These are phyloP conservation scores for Cladochytrium tenue DNA, from an alignment of 371 early-diverging fungal genomes.

Conservation along the genomic window DNA sequence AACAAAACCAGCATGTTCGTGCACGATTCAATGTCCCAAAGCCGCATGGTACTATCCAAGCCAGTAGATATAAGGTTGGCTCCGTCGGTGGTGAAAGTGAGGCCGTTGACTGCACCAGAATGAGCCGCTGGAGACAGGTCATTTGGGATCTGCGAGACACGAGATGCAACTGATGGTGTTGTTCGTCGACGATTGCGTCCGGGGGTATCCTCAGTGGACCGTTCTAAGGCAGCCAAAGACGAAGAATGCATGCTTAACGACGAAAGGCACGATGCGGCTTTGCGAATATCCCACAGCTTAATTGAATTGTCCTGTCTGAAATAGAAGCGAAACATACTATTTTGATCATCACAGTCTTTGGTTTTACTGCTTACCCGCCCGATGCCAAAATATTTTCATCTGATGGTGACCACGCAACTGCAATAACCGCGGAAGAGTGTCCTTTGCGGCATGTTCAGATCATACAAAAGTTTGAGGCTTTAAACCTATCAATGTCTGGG, in stretches of 20 bases:
- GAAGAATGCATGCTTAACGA: too few species aligned
- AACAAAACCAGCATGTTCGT: slow-evolving; percentile 62
- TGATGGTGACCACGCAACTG: slow-evolving; percentile 80
- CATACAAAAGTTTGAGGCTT: neutral
- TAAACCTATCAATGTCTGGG: slow-evolving; percentile 61
- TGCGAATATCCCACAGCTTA: slow-evolving; percentile 82
- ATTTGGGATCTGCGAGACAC: too few species aligned
- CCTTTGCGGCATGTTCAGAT: slow-evolving; percentile 41
- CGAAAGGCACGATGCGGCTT: slow-evolving; percentile 61
- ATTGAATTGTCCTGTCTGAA: slow-evolving; percentile 65
- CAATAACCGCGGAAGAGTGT: slow-evolving; percentile 69
- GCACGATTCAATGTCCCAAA: slow-evolving; percentile 79
- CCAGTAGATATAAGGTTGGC: slow-evolving; percentile 65
- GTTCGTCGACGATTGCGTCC: too few species aligned
- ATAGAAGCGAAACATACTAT: neutral
- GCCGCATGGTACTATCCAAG: slow-evolving; percentile 72
- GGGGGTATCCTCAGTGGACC: too few species aligned
- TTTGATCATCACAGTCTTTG: neutral
- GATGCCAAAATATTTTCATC: slow-evolving; percentile 77
- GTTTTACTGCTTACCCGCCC: slow-evolving; percentile 60
- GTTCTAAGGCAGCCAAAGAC: too few species aligned
- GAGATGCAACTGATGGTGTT: too few species aligned
- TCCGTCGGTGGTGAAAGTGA: slow-evolving; percentile 69
- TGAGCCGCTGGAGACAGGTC: slow-evolving; percentile 59
- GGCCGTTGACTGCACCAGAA: slow-evolving; percentile 71